phyloP scores from a whole-genome alignment of 2,329 filamentous ascomycete species.

The Lasiodiplodia sp. region DNA sequence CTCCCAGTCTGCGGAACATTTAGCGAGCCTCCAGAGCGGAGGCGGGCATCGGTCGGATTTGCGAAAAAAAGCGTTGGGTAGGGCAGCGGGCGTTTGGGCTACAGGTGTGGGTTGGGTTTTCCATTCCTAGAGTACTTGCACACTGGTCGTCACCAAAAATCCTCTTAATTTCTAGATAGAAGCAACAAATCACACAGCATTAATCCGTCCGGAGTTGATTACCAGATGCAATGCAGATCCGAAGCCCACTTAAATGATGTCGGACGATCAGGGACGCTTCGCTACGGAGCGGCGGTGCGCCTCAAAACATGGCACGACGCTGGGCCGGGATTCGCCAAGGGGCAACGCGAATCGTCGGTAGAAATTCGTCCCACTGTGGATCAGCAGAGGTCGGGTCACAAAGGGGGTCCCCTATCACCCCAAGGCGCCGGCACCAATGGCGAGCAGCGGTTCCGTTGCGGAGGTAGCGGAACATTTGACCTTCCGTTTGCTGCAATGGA shows the following conservation, averaged over 20 bases:
- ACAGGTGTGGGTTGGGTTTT: background rate
- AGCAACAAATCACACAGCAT: background rate
- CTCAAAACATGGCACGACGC: conserved; percentile 23
- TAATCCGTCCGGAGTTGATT: background rate
- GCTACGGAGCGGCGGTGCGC: conserved; percentile 14
- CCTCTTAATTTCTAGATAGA: conserved; percentile 17
- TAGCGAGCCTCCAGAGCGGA: background rate
- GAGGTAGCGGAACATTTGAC: background rate
- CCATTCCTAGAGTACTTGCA: background rate
- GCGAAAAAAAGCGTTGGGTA: conserved; percentile 13
- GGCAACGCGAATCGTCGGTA: conserved; percentile 11
- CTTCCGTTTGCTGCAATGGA: background rate
- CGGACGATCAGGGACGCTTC: conserved; percentile 27
- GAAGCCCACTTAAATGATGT: conserved; percentile 24
- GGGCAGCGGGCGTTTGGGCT: conserved; percentile 21
- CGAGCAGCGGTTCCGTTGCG: background rate
- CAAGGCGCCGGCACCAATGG: background rate
- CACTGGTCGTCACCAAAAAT: conserved; percentile 4
- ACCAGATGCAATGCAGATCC: conserved; percentile 22
- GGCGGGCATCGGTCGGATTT: background rate
- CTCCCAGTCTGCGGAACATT: conserved; percentile 14
- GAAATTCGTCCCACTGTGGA: background rate
- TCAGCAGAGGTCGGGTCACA: conserved; percentile 24
- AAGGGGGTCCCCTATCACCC: conserved; percentile 21
- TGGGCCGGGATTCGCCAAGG: conserved; percentile 18